Evolutionary conservation across 2,329 filamentous ascomycete species (phyloP).

Genomic region (Aspergillus proliferans): DNA sequence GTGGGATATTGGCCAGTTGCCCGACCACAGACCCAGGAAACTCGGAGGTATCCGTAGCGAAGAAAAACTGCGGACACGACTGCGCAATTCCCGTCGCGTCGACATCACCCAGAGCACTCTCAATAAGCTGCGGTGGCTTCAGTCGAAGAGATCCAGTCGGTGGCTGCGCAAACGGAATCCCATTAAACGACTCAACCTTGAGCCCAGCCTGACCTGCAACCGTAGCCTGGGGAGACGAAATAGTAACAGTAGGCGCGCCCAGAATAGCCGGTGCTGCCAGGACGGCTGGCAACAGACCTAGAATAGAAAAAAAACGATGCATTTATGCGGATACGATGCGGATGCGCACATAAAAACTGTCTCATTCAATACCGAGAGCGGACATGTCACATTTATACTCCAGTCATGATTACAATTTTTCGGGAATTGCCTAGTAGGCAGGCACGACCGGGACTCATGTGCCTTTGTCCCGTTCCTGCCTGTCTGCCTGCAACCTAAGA

Average conservation of each 20-base stretch:
- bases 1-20: conserved; percentile 48
- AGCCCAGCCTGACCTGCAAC: conserved; percentile 35
- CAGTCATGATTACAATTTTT: no score
- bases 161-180: conserved; percentile 68
- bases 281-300: conserved; percentile 4
- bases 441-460: no score
- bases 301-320: conserved; percentile 3
- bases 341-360: neutral
- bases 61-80: conserved; percentile 67
- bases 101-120: conserved; percentile 52
- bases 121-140: conserved; percentile 59
- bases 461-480: neutral
- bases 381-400: no score
- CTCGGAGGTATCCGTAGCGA: conserved; percentile 44
- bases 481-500: neutral
- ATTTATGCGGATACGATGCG: neutral
- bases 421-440: no score
- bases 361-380: no score
- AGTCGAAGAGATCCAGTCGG: conserved; percentile 62
- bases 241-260: conserved; percentile 47
- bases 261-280: conserved; percentile 29
- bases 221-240: conserved; percentile 48
- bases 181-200: conserved; percentile 62
- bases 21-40: conserved; percentile 44
- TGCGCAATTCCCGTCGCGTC: conserved; percentile 53